These are phyloP conservation scores for Vigna angularis DNA, from an alignment of 306 rosid genomes.

Conservation along the genomic window DNA sequence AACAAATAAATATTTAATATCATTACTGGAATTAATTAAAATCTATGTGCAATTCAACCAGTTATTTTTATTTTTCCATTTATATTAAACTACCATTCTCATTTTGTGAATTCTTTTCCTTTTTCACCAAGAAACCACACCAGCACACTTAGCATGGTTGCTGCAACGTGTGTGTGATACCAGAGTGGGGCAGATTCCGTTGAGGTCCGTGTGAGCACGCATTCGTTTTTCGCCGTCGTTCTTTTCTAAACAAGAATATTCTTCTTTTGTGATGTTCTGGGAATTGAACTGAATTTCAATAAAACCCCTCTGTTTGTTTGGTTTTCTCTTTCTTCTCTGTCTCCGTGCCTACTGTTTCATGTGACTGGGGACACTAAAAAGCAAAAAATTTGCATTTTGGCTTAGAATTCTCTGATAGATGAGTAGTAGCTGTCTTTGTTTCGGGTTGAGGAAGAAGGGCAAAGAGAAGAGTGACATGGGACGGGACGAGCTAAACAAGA, in stretches of 20 bases:
- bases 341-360: neutral
- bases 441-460: slow-evolving; percentile 45
- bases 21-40: neutral
- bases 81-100: neutral
- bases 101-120: neutral
- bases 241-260: slow-evolving; percentile 14
- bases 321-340: neutral
- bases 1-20: neutral
- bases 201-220: slow-evolving; percentile 18
- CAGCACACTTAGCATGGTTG: neutral
- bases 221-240: neutral
- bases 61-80: neutral
- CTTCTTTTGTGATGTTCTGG: slow-evolving; percentile 1
- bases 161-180: neutral
- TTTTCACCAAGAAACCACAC: neutral
- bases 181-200: slow-evolving; percentile 10
- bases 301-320: neutral
- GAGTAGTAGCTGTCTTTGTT: slow-evolving; percentile 50
- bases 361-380: slow-evolving; percentile 17
- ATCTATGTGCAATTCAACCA: neutral
- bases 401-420: slow-evolving; percentile 35
- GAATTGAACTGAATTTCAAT: neutral
- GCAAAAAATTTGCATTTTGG: slow-evolving; percentile 15
- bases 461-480: slow-evolving; percentile 18
- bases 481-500: slow-evolving; percentile 13